Conservation (phyloP, 2,329 filamentous ascomycete species). For the Ramichloridium luteum region DNA sequence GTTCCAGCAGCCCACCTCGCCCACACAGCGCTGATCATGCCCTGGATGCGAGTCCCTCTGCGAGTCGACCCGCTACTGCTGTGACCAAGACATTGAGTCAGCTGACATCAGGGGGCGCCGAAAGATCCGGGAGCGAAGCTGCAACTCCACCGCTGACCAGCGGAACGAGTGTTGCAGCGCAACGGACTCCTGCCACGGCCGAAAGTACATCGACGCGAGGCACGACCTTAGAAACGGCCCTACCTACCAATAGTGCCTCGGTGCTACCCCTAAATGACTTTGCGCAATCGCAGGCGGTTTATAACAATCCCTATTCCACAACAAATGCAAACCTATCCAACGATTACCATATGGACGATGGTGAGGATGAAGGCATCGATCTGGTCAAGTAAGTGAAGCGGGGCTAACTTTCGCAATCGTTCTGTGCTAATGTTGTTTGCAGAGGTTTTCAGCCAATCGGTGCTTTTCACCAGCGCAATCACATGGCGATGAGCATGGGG, state of each 20-base stretch:
- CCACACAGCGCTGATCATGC: constrained; percentile 10
- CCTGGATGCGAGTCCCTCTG: constrained; percentile 22
- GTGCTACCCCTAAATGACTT: too few relatives aligned
- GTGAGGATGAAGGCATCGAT: constrained; percentile 36
- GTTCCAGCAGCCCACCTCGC: constrained; percentile 23
- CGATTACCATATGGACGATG: constrained; percentile 27
- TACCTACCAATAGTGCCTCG: too few relatives aligned
- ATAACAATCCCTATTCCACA: background rate
- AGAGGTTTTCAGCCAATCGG: constrained; percentile 41
- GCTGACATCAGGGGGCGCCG: constrained; percentile 7
- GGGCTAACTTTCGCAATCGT: too few relatives aligned
- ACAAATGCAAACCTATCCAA: constrained; percentile 5
- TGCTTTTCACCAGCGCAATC: constrained; percentile 31
- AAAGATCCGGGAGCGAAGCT: constrained; percentile 7
- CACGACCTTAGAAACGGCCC: too few relatives aligned
- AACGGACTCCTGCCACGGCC: background rate
- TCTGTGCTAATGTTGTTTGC: too few relatives aligned
- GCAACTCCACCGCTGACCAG: background rate
- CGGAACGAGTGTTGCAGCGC: background rate
- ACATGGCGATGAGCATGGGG: constrained; percentile 18
- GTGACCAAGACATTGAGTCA: constrained; percentile 23
- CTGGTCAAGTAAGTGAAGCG: constrained; percentile 39
- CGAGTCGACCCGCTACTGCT: constrained; percentile 21
- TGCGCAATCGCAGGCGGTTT: constrained; percentile 2
- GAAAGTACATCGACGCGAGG: too few relatives aligned